A percentile compares a stretch with the other conserved stretches of the same genome.
Conservation (phyloP, 441 rosid species). For the Capsella rubella region DNA sequence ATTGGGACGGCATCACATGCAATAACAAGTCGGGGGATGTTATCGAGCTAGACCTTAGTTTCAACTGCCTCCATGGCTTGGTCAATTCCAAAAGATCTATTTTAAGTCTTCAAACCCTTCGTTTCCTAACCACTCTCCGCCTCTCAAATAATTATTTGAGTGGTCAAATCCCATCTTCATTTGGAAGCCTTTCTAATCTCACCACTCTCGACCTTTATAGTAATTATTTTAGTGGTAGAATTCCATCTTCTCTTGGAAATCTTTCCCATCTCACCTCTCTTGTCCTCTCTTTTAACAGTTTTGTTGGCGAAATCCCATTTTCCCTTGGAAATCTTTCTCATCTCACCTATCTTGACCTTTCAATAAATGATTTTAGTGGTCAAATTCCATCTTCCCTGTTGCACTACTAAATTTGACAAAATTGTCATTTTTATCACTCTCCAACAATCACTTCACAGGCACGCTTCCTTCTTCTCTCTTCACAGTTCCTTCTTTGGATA, state of each 20-base stretch:
- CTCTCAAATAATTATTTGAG: neutral
- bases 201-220: neutral
- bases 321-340: neutral
- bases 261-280: neutral
- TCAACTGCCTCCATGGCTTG: too few relatives aligned
- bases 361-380: neutral
- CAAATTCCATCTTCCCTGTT: conserved; percentile 4
- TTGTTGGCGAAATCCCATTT: neutral
- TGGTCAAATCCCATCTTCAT: neutral
- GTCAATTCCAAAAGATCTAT: too few relatives aligned
- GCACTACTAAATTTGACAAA: neutral
- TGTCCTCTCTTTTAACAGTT: too few relatives aligned
- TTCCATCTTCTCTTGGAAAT: neutral
- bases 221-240: neutral
- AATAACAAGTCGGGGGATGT: too few relatives aligned
- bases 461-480: neutral
- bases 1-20: too few relatives aligned
- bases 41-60: too few relatives aligned
- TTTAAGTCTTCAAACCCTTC: too few relatives aligned
- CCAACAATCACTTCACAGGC: conserved; percentile 8
- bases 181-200: neutral
- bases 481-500: too few relatives aligned
- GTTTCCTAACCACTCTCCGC: neutral
- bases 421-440: neutral
- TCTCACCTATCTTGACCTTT: neutral